Evolutionary conservation across 768 basidiomycete genomes (phyloP), one percentile per base, ranked within the genome.

Genomic region (Phaffia australis): DNA sequence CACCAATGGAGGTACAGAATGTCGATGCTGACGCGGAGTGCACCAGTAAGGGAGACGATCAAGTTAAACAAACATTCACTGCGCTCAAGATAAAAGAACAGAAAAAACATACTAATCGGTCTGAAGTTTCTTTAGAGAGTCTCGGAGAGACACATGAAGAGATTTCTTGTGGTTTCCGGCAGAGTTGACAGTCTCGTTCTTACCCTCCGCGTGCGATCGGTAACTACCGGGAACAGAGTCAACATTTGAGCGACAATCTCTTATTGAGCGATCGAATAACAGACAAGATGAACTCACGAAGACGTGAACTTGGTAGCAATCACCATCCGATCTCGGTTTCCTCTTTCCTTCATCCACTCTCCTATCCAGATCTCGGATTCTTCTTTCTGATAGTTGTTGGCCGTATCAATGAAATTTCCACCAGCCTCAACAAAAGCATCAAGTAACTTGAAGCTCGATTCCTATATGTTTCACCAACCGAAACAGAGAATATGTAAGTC

Each of bases 1-100:
- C 71, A 74, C 63, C 71, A 72, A 64, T 74, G 73, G n/a, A 72
- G 64, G 68, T 70, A 72, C 18, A 72, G 68, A 55, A 72, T 69
- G 58, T 72, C 69, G 63, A 71, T 58, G 35, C 55, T 63, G 35
- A 42, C 35, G 35, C 11, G 35, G 35, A 42, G 35, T n/a, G n/a
- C 21, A 32, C 29, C 7, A 9, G 7, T 9, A 55, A 59, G 63
- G 27, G 21, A 62, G 8, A 42, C 23, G n/a, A 18, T 11, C 14
- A 62, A 32, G 19, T 42, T 11, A 42, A 42, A 42, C 35, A 42
- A 42, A 7, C 7, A 29, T 21, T 58, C 32, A 29, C 30, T 51
- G 50, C 23, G 23, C 18, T 51, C 57, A 58, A 58, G 30, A 32
- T 21, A 3, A 19, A 14, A 57, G 25, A 27, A 15, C 15, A 57